These are phyloP conservation scores for Beauveria varroae DNA, from an alignment of 2,329 filamentous ascomycete species.

Conservation along the genomic window DNA sequence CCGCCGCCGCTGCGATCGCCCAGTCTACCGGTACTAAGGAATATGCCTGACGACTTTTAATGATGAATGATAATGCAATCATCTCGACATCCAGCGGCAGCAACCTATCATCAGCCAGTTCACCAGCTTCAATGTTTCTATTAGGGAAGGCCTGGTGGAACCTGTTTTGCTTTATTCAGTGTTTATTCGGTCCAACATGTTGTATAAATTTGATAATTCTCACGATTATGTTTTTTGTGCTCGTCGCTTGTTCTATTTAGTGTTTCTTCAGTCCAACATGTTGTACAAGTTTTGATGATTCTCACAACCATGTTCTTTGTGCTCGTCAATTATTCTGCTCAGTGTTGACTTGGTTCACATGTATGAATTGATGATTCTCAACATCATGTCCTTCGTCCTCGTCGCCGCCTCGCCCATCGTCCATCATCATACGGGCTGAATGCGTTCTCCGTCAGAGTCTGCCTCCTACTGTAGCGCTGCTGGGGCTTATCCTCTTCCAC, in stretches of 20 bases:
- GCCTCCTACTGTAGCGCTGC: background rate
- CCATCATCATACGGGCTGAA: background rate
- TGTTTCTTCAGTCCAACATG: background rate
- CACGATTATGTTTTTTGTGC: background rate
- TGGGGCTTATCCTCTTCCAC: background rate
- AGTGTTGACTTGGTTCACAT: background rate
- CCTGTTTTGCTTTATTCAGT: background rate
- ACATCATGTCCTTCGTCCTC: background rate
- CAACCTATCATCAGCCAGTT: background rate
- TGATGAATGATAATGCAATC: background rate
- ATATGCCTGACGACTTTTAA: background rate
- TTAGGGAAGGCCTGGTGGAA: background rate
- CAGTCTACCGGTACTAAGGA: background rate
- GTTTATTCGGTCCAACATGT: background rate
- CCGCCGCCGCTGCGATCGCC: background rate
- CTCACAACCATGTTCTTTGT: background rate
- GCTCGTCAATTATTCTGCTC: background rate
- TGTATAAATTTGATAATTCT: background rate
- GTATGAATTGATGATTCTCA: background rate
- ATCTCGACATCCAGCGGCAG: background rate
- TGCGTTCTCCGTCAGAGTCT: background rate
- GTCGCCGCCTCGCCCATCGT: background rate
- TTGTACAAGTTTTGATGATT: background rate
- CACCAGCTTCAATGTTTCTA: background rate
- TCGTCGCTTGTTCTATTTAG: background rate